Base-by-base conservation (phyloP, 169 alveolate genomes). In the Plasmodium gallinaceum region DNA sequence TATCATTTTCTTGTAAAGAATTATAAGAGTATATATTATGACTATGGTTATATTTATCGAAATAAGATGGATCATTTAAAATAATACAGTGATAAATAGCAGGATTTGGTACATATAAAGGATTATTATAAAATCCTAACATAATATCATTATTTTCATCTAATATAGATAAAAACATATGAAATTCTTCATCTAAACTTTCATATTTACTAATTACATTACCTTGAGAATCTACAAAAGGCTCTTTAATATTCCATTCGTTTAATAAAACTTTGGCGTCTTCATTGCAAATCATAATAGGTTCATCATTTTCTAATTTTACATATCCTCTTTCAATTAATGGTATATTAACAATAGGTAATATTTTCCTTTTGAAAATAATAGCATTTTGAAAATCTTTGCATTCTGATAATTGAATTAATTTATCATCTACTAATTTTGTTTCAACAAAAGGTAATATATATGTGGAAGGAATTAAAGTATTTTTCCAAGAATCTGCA, bases 321-420 rank as follows among this genome's bases (percentile, higher is more conserved):
- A 92, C 88, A 42, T 90, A 91, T 16, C 96, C 96, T 45, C 94
- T 88, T 32, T 91, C 92, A 64, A 94, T 74, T 9, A 86, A 88
- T 32, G 96, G 96, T 45, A 94, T 75, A 51, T 94, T 94, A 57
- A 94, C 90, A 43, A 94, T 88, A 8, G 96, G 96, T 66, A 94
- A 78, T 42, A 91, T 73, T 73, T 89, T 76, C 52, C 90, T 73
- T 39, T 71, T 72, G 42, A 66, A 68, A 39, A 68, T 66, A 52
- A 80, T 80, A n/a, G 90, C 90, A 52, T 80, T 80, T 80, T 92
- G 92, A 37, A 88, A 62, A 64, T 75, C 76, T 54, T 92, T 73
- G 73, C 93, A 91, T 61, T 90, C 85, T 39, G 96, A 92, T 16
- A 92, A 68, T 57, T 92, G 92, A 26, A 91, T 42, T 42, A 92